phyloP scores from a whole-genome alignment of 805 yeast species.

The Yueomyces sp. region DNA sequence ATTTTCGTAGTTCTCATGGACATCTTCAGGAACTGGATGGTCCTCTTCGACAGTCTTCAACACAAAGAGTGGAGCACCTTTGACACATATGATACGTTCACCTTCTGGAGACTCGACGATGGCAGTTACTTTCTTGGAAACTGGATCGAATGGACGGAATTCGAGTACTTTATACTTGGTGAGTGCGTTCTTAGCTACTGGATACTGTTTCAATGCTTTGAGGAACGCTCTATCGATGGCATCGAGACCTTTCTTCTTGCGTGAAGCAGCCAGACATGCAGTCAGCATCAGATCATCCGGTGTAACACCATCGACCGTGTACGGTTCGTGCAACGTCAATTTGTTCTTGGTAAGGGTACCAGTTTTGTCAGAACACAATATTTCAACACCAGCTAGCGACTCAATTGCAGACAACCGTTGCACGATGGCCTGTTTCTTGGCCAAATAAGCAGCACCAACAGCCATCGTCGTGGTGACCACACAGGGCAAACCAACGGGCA shows the following conservation, averaged over 20 bases:
- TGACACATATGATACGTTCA: slow-evolving; percentile 88
- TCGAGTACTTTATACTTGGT: slow-evolving; percentile 88
- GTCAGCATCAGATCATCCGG: slow-evolving; percentile 93
- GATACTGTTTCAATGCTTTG: slow-evolving; percentile 76
- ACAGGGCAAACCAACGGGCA: slow-evolving; percentile 97
- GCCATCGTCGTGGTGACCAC: slow-evolving; percentile 99
- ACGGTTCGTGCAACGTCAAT: slow-evolving; percentile 90
- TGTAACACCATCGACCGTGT: slow-evolving; percentile 95
- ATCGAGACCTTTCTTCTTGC: slow-evolving; percentile 97
- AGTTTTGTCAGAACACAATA: slow-evolving; percentile 94
- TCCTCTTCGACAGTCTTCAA: slow-evolving; percentile 94
- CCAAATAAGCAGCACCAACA: slow-evolving; percentile 98
- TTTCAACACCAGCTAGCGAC: slow-evolving; percentile 95
- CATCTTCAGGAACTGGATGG: slow-evolving; percentile 89
- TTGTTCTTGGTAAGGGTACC: slow-evolving; percentile 97
- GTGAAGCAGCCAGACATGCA: slow-evolving; percentile 94
- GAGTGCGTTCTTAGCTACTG: slow-evolving; percentile 85
- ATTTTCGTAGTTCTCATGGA: slow-evolving; percentile 89
- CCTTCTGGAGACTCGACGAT: slow-evolving; percentile 93
- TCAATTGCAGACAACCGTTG: slow-evolving; percentile 94
- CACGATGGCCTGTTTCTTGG: slow-evolving; percentile 94
- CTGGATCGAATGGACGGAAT: slow-evolving; percentile 97
- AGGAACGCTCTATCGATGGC: slow-evolving; percentile 96
- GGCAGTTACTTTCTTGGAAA: slow-evolving; percentile 91
- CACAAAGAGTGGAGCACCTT: slow-evolving; percentile 97